Evolutionary conservation across 306 rosid genomes (phyloP).

Genomic region (Citrullus mucosospermus): DNA sequence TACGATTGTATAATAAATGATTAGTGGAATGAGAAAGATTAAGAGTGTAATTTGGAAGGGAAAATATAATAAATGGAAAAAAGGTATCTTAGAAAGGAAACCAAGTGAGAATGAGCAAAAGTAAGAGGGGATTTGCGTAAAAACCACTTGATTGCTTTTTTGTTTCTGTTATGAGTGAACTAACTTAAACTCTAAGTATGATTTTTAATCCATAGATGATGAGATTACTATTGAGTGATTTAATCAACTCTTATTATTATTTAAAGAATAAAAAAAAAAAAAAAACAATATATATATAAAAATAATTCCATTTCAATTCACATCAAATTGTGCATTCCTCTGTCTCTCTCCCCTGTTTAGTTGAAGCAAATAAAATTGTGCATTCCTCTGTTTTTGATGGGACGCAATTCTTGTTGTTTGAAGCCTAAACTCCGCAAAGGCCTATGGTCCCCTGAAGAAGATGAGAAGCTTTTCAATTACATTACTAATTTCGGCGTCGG

Average conservation of each 20-base stretch:
- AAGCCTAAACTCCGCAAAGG: constrained; percentile 84
- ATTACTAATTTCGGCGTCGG: constrained; percentile 81
- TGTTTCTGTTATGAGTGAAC: constrained; percentile 7
- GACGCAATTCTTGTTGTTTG: constrained; percentile 75
- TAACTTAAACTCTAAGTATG: constrained; percentile 86
- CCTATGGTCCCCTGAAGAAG: constrained; percentile 93
- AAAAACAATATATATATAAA: too few species aligned
- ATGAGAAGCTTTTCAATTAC: constrained; percentile 85
- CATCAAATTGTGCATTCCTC: neutral
- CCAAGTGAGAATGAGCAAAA: constrained; percentile 12
- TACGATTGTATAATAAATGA: neutral
- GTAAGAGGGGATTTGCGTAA: constrained; percentile 70
- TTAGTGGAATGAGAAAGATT: neutral
- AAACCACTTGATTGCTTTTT: constrained; percentile 83
- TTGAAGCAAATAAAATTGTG: neutral
- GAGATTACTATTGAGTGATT: constrained; percentile 24
- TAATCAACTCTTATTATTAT: constrained; percentile 7
- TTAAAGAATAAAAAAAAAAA: too few species aligned
- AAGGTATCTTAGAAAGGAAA: neutral
- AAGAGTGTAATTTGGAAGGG: neutral
- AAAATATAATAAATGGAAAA: neutral
- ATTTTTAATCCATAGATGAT: constrained; percentile 42
- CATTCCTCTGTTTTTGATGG: constrained; percentile 32
- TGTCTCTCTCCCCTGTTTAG: neutral
- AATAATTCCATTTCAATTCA: neutral